phyloP scores from a whole-genome alignment of 2,329 filamentous ascomycete genomes.

The Colletotrichum incanum region DNA sequence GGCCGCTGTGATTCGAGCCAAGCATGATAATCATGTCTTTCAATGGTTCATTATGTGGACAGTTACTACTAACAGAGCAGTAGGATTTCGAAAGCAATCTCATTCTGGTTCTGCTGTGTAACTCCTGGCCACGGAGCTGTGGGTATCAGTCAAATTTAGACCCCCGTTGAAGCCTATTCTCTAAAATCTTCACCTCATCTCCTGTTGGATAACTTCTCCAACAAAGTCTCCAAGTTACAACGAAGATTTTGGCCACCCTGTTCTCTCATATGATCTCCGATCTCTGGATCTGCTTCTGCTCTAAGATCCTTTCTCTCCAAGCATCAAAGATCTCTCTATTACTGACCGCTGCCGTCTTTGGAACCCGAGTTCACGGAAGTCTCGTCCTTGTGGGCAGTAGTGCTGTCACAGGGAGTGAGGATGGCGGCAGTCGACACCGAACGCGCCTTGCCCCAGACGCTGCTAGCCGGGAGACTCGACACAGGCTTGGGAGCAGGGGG shows the following conservation, averaged over 20 bases:
- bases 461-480: conserved; percentile 9
- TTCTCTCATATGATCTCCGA: neutral
- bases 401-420: neutral
- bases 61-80: neutral
- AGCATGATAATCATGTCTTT: neutral
- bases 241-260: neutral
- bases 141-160: conserved; percentile 8
- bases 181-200: neutral
- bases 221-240: conserved; percentile 25
- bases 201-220: conserved; percentile 20
- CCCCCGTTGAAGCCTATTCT: neutral
- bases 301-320: neutral
- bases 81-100: neutral
- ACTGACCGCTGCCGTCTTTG: conserved; percentile 10
- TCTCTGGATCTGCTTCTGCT: neutral
- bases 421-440: neutral
- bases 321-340: conserved; percentile 3
- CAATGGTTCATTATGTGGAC: neutral
- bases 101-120: conserved; percentile 6
- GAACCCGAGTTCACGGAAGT: neutral
- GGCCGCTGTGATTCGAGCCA: neutral
- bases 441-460: conserved; percentile 27
- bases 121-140: neutral
- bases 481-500: conserved; percentile 23
- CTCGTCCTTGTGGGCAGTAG: neutral